Conservation (phyloP, 768 basidiomycete species). For the Kwoniella dejecticola region DNA sequence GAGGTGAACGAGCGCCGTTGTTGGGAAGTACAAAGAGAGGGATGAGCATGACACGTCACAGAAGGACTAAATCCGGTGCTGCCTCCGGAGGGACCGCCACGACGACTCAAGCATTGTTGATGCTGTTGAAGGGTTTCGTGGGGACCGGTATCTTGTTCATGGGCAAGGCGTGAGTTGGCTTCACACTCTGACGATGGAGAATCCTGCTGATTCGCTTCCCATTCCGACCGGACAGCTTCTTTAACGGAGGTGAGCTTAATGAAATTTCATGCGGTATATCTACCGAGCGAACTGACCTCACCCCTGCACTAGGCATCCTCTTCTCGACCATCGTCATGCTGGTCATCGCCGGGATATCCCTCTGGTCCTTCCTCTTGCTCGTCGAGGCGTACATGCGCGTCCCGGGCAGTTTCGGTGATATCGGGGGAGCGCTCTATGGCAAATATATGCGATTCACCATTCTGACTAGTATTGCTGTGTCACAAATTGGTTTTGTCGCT, state of each 20-base stretch:
- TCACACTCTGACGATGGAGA: neutral
- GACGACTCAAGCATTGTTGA: conserved; percentile 85
- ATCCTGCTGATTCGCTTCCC: neutral
- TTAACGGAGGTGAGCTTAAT: conserved; percentile 68
- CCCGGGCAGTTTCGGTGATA: conserved; percentile 91
- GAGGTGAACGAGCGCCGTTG: conserved; percentile 46
- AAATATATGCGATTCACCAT: conserved; percentile 90
- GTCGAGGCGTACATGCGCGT: conserved; percentile 84
- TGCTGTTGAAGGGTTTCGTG: conserved; percentile 92
- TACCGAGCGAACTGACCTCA: conserved; percentile 4
- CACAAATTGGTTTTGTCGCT: conserved; percentile 60
- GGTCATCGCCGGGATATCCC: conserved; percentile 78
- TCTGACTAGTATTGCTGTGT: conserved; percentile 79
- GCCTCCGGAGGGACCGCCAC: conserved; percentile 78
- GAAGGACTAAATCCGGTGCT: conserved; percentile 63
- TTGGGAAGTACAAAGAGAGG: conserved; percentile 33
- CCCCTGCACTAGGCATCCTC: conserved; percentile 62
- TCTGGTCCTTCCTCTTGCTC: conserved; percentile 91
- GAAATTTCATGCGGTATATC: neutral
- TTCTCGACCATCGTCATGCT: conserved; percentile 79
- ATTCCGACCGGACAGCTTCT: conserved; percentile 67
- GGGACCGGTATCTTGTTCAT: conserved; percentile 95
- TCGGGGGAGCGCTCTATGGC: conserved; percentile 89
- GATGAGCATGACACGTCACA: conserved; percentile 51
- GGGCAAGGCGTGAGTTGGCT: conserved; percentile 74